Percentiles rank a stretch among this genome's conserved stretches.
Evolutionary conservation across 176 grass and related monocot genomes (phyloP).

Genomic region (Triticum aestivum): DNA sequence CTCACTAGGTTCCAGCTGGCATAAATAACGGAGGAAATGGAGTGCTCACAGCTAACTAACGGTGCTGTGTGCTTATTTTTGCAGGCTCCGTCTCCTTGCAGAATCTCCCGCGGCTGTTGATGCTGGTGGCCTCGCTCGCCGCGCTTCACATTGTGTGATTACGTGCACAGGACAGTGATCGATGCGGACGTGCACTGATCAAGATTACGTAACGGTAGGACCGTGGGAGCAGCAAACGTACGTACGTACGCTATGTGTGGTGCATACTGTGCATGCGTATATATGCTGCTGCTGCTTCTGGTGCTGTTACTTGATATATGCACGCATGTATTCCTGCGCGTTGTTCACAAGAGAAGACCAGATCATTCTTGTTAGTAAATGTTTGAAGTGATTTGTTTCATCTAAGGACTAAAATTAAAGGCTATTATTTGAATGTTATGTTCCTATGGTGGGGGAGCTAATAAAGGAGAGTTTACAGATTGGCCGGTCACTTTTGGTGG

Average conservation of each 20-base stretch:
- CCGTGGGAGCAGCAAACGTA: not conserved
- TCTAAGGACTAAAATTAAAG: too few species aligned
- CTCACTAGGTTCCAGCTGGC: constrained; percentile 9
- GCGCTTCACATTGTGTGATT: not conserved
- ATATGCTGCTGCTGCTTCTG: not conserved
- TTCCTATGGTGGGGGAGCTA: too few species aligned
- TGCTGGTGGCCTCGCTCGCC: not conserved
- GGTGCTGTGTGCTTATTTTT: not conserved
- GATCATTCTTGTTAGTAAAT: too few species aligned
- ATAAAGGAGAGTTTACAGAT: too few species aligned
- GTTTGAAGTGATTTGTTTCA: too few species aligned
- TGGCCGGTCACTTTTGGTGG: too few species aligned
- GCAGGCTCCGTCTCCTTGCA: not conserved
- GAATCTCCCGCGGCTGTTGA: not conserved
- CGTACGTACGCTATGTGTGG: not conserved
- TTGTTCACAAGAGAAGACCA: too few species aligned
- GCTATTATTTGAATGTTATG: too few species aligned
- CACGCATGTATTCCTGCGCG: too few species aligned
- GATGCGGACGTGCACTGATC: not conserved
- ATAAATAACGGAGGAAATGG: not conserved
- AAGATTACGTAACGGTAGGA: not conserved
- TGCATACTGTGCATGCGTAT: not conserved
- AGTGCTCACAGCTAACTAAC: not conserved
- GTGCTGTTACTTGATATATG: not conserved
- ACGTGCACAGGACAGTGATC: too few species aligned